Evolutionary conservation across 176 grass and related monocot species (phyloP).

Genomic region (Aegilops tauschii): DNA sequence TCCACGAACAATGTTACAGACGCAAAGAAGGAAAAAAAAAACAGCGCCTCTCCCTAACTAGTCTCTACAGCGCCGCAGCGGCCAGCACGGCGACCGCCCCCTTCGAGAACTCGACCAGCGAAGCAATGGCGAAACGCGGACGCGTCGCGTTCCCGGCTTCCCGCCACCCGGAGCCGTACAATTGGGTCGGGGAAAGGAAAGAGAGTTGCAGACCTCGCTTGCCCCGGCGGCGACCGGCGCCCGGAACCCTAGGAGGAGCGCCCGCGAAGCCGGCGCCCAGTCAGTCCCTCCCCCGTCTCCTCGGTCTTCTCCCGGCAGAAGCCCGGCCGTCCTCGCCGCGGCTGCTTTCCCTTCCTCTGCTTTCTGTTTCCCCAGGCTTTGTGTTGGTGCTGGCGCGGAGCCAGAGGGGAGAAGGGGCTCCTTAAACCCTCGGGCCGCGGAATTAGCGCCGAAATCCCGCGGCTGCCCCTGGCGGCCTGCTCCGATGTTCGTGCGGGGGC

Average conservation of each 20-base stretch:
- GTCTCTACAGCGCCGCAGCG: neutral
- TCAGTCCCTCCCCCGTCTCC: neutral
- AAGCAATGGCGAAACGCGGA: neutral
- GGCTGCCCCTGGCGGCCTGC: neutral
- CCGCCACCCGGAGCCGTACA: neutral
- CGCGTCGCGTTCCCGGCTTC: neutral
- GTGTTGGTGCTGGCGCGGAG: neutral
- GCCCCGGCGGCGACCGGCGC: neutral
- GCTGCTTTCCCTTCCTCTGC: neutral
- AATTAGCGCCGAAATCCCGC: neutral
- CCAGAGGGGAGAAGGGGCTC: neutral
- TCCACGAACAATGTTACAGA: neutral
- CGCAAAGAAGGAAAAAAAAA: neutral
- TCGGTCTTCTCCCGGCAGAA: neutral
- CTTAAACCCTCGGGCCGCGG: conserved; percentile 37
- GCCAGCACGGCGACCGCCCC: neutral
- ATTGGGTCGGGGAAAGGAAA: neutral
- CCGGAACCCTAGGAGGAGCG: neutral
- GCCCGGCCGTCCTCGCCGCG: neutral
- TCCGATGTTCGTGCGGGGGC: neutral
- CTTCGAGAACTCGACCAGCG: neutral
- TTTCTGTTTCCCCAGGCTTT: neutral
- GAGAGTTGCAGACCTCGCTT: neutral
- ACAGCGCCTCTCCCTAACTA: neutral
- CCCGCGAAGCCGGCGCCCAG: neutral